Percentiles rank a stretch among this genome's conserved stretches.
Conservation (phyloP, 1,139 yeast species). For the Eremothecium cymbalariae region DNA sequence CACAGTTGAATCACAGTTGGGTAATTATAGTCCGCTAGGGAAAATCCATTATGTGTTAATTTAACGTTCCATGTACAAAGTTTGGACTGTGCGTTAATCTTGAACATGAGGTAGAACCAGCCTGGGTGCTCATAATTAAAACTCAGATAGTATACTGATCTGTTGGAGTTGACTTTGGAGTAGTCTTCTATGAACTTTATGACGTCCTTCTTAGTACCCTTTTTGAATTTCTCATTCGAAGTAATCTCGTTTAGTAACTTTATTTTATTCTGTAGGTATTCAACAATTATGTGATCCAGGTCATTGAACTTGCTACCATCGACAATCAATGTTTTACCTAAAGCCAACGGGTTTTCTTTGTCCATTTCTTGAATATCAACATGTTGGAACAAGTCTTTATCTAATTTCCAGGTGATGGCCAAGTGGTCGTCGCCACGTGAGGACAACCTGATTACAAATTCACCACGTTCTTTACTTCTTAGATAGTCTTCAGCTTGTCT, state of each 20-base stretch:
- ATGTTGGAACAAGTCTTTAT: conserved; percentile 85
- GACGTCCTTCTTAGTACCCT: conserved; percentile 73
- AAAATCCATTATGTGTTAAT: conserved; percentile 79
- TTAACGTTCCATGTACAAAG: conserved; percentile 84
- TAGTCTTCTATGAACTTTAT: conserved; percentile 83
- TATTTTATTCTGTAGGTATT: conserved; percentile 80
- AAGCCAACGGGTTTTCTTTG: conserved; percentile 52
- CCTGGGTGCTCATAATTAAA: conserved; percentile 90
- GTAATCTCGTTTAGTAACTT: conserved; percentile 79
- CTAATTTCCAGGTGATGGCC: conserved; percentile 95
- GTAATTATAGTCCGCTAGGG: conserved; percentile 68
- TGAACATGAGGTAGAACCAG: conserved; percentile 79
- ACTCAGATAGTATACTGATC: conserved; percentile 87
- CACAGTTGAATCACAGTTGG: conserved; percentile 82
- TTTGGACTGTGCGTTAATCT: conserved; percentile 62
- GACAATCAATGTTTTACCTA: conserved; percentile 56
- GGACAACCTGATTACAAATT: conserved; percentile 89
- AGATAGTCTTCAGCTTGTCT: conserved; percentile 88
- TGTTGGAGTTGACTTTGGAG: conserved; percentile 83
- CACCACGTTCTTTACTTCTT: conserved; percentile 86
- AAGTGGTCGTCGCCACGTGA: conserved; percentile 81
- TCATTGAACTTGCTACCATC: conserved; percentile 71
- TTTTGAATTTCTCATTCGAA: conserved; percentile 79
- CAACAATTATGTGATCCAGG: conserved; percentile 86
- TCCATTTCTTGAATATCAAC: conserved; percentile 73